Base-by-base conservation (phyloP, 2,329 filamentous ascomycete genomes). In the Epichloe gansuensis region DNA sequence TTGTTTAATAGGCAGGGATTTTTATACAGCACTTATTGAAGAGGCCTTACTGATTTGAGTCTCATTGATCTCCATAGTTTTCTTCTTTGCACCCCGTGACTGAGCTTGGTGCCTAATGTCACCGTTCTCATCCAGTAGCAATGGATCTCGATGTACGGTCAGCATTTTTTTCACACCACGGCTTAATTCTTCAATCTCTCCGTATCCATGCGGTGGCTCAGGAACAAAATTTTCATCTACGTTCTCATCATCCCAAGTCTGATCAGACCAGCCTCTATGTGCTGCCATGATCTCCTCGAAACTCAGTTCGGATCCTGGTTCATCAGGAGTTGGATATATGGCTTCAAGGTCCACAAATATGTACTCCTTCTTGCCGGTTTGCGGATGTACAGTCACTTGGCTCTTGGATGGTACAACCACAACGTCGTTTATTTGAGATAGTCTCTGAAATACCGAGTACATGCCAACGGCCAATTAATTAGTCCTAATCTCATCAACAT, bases 401-500 rank as follows among this genome's bases (percentile, higher is more conserved):
- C 87, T 80, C 63, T 82, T 76, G 38, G 76, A 76, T 72, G 85
- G 78, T 72, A 85, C 70, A 77, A 85, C 76, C 71, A 84, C 72
- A 71, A 82, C 78, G 70, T 78, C 78, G 71, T 81, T 73, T 72
- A 82, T 75, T 71, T 78, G 78, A 63, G 75, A 69, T 63, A 75
- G 71, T 68, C 74, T 78, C 80, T 83, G 74, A 64, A 62, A 52
- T 67, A 68, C 59, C 74, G 53, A 66, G 64, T 51, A 70, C 65
- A 71, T 63, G 69, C 59, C 67, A 64, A 64, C 60, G 63, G 61
- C 58, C 61, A 64, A 77, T 80, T 78, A 69, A 91, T 96, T 95
- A 96, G 90, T 95, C 89, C 90, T 96, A 80, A 80, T 76, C 78
- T 82, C 76, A 89, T 93, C 88, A 93, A 93, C 80, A 89, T 76